Percentiles rank a stretch among this genome's conserved stretches.
Evolutionary conservation across 345 rosid species (phyloP).

Genomic region (Microthlaspi erraticum): DNA sequence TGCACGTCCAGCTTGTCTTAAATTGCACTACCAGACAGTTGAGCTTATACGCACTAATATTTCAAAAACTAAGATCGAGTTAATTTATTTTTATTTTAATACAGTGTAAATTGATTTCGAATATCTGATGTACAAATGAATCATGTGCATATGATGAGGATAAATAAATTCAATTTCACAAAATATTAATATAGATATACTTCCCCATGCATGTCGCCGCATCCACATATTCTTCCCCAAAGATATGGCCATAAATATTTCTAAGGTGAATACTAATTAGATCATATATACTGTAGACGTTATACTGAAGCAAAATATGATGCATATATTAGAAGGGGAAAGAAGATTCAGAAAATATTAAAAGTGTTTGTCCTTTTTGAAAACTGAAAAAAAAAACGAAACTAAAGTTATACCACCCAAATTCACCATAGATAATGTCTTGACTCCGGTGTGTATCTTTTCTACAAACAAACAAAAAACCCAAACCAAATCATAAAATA

Average conservation of each 20-base stretch:
- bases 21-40: not conserved
- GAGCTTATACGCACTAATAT: conserved; percentile 4
- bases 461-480: not conserved
- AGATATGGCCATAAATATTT: not conserved
- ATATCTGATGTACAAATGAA: conserved; percentile 6
- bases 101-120: not conserved
- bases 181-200: conserved; percentile 12
- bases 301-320: not conserved
- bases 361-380: not conserved
- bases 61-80: not conserved
- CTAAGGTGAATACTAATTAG: not conserved
- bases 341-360: not conserved
- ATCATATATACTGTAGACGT: not conserved
- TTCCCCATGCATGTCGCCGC: conserved; percentile 2
- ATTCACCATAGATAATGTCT: not conserved
- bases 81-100: not conserved
- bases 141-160: conserved; percentile 15
- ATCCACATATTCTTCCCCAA: not conserved
- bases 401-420: not conserved
- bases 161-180: not conserved
- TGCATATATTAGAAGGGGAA: not conserved
- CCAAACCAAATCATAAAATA: not conserved
- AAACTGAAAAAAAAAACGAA: not conserved
- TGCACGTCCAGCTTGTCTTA: conserved; percentile 4
- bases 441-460: conserved; percentile 6